Conservation (phyloP, 495 filamentous ascomycete species). For the Aspergillus ellipticus region DNA sequence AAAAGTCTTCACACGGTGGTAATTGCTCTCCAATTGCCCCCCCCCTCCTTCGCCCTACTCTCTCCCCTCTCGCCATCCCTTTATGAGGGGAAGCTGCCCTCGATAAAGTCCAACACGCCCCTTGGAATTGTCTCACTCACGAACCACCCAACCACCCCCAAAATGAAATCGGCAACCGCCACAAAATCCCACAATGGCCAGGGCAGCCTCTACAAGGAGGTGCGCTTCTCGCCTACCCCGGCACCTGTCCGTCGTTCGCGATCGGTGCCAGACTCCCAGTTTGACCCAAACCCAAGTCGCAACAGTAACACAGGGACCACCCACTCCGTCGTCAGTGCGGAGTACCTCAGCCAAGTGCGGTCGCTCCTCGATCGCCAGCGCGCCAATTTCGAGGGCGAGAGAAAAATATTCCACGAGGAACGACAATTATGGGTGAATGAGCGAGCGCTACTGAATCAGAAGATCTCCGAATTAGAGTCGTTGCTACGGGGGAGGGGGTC, state of each 20-base stretch:
- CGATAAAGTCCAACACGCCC: not conserved
- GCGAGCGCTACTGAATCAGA: constrained; percentile 31
- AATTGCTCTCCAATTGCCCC: constrained; percentile 1
- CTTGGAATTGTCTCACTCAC: not conserved
- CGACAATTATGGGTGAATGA: constrained; percentile 42
- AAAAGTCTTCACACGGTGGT: not conserved
- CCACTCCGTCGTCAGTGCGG: constrained; percentile 21
- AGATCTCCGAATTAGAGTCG: constrained; percentile 39
- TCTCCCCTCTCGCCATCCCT: not conserved
- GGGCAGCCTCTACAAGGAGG: constrained; percentile 45
- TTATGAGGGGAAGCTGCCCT: constrained; percentile 13
- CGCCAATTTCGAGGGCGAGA: constrained; percentile 34
- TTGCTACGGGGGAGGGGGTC: constrained; percentile 21
- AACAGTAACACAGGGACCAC: constrained; percentile 13
- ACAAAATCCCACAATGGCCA: constrained; percentile 34
- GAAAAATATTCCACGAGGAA: constrained; percentile 39
- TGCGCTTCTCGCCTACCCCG: constrained; percentile 44
- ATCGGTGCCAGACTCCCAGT: constrained; percentile 35
- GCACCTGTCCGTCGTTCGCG: constrained; percentile 38
- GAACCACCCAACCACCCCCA: not conserved
- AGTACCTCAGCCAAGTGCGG: constrained; percentile 39
- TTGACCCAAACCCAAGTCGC: constrained; percentile 21
- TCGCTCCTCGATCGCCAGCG: constrained; percentile 41
- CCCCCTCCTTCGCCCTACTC: not conserved
- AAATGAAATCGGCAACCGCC: constrained; percentile 30